These are phyloP conservation scores for Ascochyta clinopodiicola DNA, from an alignment of 2,329 filamentous ascomycete genomes.

Conservation along the genomic window DNA sequence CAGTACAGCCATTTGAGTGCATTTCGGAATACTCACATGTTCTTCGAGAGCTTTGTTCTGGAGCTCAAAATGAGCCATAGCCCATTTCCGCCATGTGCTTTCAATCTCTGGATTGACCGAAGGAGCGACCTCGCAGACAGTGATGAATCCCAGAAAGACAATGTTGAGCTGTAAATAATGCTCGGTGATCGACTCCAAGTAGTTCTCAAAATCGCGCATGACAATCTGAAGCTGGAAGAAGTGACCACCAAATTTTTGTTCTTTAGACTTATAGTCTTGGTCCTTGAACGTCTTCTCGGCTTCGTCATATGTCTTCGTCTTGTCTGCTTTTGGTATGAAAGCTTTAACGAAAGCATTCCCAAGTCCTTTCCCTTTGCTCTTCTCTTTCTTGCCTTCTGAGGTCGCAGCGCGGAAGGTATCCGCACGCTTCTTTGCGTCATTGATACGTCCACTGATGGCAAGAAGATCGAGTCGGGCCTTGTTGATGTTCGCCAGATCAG, in stretches of 20 bases:
- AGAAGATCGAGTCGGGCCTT: slow-evolving; percentile 74
- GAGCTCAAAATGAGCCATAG: slow-evolving; percentile 84
- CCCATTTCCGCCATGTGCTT: slow-evolving; percentile 93
- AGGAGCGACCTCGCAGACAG: slow-evolving; percentile 73
- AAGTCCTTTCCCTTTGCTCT: slow-evolving; percentile 37
- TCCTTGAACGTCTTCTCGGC: slow-evolving; percentile 74
- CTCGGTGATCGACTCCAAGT: slow-evolving; percentile 79
- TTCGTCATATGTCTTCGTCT: slow-evolving; percentile 75
- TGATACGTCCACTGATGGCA: slow-evolving; percentile 72
- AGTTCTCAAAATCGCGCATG: slow-evolving; percentile 90
- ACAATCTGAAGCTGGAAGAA: slow-evolving; percentile 92
- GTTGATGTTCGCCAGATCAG: slow-evolving; percentile 76
- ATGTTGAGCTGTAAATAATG: slow-evolving; percentile 83
- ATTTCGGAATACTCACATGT: slow-evolving; percentile 66
- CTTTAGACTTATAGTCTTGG: slow-evolving; percentile 76
- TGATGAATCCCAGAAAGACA: slow-evolving; percentile 81
- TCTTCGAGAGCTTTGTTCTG: slow-evolving; percentile 82
- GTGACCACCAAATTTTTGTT: slow-evolving; percentile 89
- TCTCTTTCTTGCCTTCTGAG: slow-evolving; percentile 46
- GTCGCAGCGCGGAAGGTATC: slow-evolving; percentile 69
- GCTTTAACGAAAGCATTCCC: slow-evolving; percentile 85
- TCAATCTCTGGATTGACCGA: slow-evolving; percentile 77
- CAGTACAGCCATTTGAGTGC: slow-evolving; percentile 9
- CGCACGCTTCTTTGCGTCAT: slow-evolving; percentile 93
- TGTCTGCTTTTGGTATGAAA: slow-evolving; percentile 87